Evolutionary conservation across 2,329 filamentous ascomycete genomes (phyloP), one percentile per base, ranked within the genome.

Genomic region (Colletotrichum sp.): DNA sequence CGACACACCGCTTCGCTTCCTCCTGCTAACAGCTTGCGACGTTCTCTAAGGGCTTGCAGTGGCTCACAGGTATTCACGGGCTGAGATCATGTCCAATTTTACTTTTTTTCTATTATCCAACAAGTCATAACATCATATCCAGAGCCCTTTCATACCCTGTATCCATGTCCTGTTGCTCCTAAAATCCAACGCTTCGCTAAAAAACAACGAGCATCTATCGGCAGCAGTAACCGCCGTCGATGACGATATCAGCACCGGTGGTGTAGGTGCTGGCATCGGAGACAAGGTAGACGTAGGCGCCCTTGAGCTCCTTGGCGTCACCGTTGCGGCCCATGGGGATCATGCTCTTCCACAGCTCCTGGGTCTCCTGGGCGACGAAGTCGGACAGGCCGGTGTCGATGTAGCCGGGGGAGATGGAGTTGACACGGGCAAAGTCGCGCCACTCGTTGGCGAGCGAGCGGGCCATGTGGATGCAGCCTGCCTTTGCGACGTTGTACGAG

Each of bases 241-340:
- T 91, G 74, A 94, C 85, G 58, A 96, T 88, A 81, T 95, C 93
- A 4, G 90, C 87, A 6, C 91, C 94, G 15, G 94, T 96, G 7
- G 93, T 95, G 84, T 95, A 96, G 57, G 91, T 92, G 74, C 92
- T 92, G 6, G 94, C 94, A 82, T 96, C 94, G 65, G 91, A 93
- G 38, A 94, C 91, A 52, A 96, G 88, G 84, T 95, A 96, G 67
- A 96, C 87, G 82, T 94, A 96, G n/a, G 93, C 93, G 9, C 93
- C 93, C 86, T 95, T 95, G 79, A 95, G 86, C 87, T 96, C 94
- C 80, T 93, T 91, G 3, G 91, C 87, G 69, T 91, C 85, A 6
- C 93, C 94, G 80, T 94, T 91, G 79, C 94, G 87, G 52, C 90
- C 93, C 90, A 95, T 92, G 63, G 93, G 93, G 68, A 94, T 95